A percentile compares a stretch with the other conserved stretches of the same genome.
Evolutionary conservation across 2,329 filamentous ascomycete species (phyloP).

Genomic region (Orbilia brochopaga): DNA sequence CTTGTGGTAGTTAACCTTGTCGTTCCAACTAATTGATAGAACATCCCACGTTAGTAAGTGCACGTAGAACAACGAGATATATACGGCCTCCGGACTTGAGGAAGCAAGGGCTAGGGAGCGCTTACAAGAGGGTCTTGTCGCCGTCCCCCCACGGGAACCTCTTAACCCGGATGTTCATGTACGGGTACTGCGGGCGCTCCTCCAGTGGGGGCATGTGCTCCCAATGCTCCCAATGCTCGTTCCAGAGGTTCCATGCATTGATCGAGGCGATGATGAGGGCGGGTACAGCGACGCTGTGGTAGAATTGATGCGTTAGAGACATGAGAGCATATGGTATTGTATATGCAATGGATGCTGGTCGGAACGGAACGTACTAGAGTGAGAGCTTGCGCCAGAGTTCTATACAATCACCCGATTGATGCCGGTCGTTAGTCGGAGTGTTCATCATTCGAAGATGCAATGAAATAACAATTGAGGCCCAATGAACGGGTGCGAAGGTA

Average conservation of each 20-base stretch:
- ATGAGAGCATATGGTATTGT: not conserved
- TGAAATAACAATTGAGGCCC: constrained; percentile 33
- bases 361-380: constrained; percentile 75
- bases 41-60: constrained; percentile 12
- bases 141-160: constrained; percentile 95
- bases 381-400: constrained; percentile 96
- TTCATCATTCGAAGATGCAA: constrained; percentile 10
- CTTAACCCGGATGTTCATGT: constrained; percentile 97
- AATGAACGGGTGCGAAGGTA: constrained; percentile 54
- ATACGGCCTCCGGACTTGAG: not conserved
- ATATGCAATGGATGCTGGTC: constrained; percentile 52
- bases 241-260: constrained; percentile 92
- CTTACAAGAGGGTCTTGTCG: constrained; percentile 73
- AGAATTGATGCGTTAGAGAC: constrained; percentile 20
- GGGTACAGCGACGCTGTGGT: constrained; percentile 74
- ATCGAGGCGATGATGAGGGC: constrained; percentile 71
- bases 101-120: not conserved
- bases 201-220: constrained; percentile 81
- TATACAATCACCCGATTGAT: constrained; percentile 59
- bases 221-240: constrained; percentile 97
- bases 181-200: constrained; percentile 90
- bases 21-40: constrained; percentile 76
- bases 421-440: constrained; percentile 54
- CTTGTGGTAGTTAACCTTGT: constrained; percentile 95
- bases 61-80: not conserved